phyloP scores from a whole-genome alignment of 2,329 filamentous ascomycete genomes.

The Trichoderma sp. region DNA sequence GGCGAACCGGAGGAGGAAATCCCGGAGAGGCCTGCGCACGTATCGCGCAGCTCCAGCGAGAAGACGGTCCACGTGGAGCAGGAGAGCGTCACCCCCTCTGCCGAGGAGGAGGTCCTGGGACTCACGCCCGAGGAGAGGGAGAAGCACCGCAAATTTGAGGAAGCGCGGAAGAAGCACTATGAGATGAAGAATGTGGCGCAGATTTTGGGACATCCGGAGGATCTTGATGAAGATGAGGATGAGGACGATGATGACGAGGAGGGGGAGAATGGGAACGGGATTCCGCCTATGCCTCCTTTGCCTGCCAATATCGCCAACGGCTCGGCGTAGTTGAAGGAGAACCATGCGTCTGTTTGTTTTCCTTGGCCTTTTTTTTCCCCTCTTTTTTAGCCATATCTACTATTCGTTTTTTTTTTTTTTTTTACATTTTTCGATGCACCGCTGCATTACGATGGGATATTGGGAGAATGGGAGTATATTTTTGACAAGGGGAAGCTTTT shows the following conservation, averaged over 20 bases:
- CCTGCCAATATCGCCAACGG: conserved; percentile 39
- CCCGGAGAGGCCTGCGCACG: conserved; percentile 45
- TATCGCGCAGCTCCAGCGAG: conserved; percentile 43
- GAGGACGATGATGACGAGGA: conserved; percentile 55
- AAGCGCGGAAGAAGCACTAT: conserved; percentile 93
- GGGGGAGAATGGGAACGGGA: conserved; percentile 27
- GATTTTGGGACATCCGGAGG: conserved; percentile 75
- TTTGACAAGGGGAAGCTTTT: not conserved
- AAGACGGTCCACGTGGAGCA: conserved; percentile 83
- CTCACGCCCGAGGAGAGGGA: conserved; percentile 73
- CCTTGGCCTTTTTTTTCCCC: not conserved
- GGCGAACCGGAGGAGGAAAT: conserved; percentile 85
- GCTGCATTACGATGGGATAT: not conserved
- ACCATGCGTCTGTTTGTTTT: not conserved
- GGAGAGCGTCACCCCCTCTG: conserved; percentile 59
- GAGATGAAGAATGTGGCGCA: conserved; percentile 96
- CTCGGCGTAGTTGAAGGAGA: conserved; percentile 31
- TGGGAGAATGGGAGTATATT: not conserved
- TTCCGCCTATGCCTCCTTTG: conserved; percentile 48
- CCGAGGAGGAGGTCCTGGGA: conserved; percentile 56
- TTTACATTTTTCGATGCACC: not conserved
- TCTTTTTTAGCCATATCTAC: not conserved
- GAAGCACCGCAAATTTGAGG: conserved; percentile 91
- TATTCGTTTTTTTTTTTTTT: not conserved
- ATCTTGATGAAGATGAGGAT: conserved; percentile 63